A percentile compares a stretch with the other conserved stretches of the same genome.
phyloP scores from a whole-genome alignment of 306 rosid species.

The Datisca glomerata region DNA sequence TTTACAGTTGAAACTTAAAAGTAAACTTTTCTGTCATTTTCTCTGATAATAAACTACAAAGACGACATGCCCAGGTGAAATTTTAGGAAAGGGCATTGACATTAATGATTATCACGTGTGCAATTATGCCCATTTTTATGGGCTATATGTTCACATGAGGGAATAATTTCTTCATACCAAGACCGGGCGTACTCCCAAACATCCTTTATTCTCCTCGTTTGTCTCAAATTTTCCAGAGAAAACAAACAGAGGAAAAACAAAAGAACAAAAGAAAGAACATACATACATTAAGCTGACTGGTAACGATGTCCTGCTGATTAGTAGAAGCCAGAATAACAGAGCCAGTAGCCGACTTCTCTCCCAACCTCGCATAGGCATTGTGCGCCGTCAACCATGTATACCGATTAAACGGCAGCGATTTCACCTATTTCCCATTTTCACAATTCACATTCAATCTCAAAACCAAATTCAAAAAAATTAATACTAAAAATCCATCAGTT shows the following conservation, averaged over 20 bases:
- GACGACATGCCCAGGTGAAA: no score
- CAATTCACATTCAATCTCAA: background rate
- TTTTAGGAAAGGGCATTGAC: no score
- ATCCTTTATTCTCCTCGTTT: conserved; percentile 4
- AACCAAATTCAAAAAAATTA: background rate
- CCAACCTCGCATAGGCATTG: conserved; percentile 61
- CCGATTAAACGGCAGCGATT: conserved; percentile 65
- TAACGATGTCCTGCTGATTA: conserved; percentile 76
- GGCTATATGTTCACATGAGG: no score
- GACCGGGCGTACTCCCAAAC: background rate
- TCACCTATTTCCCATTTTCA: conserved; percentile 30
- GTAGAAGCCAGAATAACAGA: conserved; percentile 49
- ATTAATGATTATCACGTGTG: no score
- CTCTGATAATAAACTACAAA: background rate
- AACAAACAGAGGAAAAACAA: conserved; percentile 10
- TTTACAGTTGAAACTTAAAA: no score
- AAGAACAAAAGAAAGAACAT: conserved; percentile 2
- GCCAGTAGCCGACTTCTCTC: conserved; percentile 55
- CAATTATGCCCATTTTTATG: no score
- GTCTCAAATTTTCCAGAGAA: conserved; percentile 9
- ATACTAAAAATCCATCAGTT: no score
- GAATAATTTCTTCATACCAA: no score
- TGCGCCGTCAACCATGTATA: conserved; percentile 89
- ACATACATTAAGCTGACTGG: conserved; percentile 73
- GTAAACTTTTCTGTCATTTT: no score